Evolutionary conservation across 116 monocot species (phyloP), one percentile per base, ranked within the genome.

Genomic region (Thalassia testudinum): DNA sequence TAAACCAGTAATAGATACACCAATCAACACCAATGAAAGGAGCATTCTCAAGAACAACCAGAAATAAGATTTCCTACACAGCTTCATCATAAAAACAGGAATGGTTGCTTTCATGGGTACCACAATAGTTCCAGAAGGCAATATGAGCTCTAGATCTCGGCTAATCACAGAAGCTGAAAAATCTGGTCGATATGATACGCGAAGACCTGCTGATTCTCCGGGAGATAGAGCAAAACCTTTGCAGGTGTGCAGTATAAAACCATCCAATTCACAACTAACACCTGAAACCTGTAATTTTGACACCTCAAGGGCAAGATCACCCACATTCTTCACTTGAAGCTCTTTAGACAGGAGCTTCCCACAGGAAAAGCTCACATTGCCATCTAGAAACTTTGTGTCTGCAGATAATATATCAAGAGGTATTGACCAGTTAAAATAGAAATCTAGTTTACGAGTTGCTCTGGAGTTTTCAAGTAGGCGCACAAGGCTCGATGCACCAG

Each of bases 251-350:
- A 78, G 47, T n/a, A 21, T 66, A 43, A 85, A 91, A 22, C 81
- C 85, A 60, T 75, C 78, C 21, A 65, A 47, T 24, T 53, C 66
- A 58, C 78, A 85, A 56, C 69, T 67, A 64, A 27, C 42, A 51
- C 85, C 91, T 17, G 91, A 81, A 59, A 85, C 65, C 62, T 72
- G 60, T 20, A 91, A 38, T 40, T 76, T 75, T 18, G 57, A 50
- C 42, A 91, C 72, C 57, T 85, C 63, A 14, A 91, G 60, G 45
- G 90, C 70, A 60, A 81, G 72, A 28, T 85, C 80, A 3, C 90
- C 90, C 1, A 57, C 70, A 57, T 91, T 85, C 70, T 78, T 91
- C 12, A 73, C 81, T 53, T 57, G 60, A 47, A 85, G 45, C 55
- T 91, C 82, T 57, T 91, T 85, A 29, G 63, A 72, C 13, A 81